These are phyloP conservation scores for Sphaerostilbella broomeana DNA, from an alignment of 2,329 filamentous ascomycete genomes.

Conservation along the genomic window DNA sequence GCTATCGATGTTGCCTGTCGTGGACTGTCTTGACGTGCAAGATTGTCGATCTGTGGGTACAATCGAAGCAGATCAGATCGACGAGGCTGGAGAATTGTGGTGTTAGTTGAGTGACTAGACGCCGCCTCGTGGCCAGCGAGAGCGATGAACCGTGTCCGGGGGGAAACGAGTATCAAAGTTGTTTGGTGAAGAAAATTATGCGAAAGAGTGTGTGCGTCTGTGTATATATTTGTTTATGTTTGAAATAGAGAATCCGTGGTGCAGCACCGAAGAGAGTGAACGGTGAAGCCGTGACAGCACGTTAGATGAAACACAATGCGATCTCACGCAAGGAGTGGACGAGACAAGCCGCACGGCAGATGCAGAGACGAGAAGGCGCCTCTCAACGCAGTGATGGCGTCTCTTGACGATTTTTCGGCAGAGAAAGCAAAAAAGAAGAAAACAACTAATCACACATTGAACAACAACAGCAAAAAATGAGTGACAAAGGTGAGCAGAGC, in stretches of 20 bases:
- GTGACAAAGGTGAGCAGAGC: constrained; percentile 2
- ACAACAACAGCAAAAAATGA: background rate
- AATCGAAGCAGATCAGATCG: too few species aligned
- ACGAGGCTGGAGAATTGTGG: too few species aligned
- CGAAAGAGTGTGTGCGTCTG: constrained; percentile 1
- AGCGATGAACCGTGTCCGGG: too few species aligned
- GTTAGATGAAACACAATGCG: constrained; percentile 5
- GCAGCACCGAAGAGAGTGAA: constrained; percentile 6
- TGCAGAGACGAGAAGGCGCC: constrained; percentile 9
- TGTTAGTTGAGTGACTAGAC: too few species aligned
- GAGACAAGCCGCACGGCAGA: constrained; percentile 10
- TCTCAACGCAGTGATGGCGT: constrained; percentile 6
- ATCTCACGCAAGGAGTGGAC: too few species aligned
- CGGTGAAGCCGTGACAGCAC: constrained; percentile 2
- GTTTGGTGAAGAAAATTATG: background rate
- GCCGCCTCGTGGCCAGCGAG: too few species aligned
- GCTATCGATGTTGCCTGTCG: too few species aligned
- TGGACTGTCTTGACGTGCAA: too few species aligned
- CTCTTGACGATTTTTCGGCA: constrained; percentile 8
- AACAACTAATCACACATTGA: constrained; percentile 3
- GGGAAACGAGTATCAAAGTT: too few species aligned
- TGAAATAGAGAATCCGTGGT: background rate
- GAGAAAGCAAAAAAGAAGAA: constrained; percentile 6
- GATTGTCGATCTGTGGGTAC: too few species aligned
- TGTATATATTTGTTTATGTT: background rate